Evolutionary conservation across 805 yeast genomes (phyloP).

Genomic region (Grigorovia jiainica): DNA sequence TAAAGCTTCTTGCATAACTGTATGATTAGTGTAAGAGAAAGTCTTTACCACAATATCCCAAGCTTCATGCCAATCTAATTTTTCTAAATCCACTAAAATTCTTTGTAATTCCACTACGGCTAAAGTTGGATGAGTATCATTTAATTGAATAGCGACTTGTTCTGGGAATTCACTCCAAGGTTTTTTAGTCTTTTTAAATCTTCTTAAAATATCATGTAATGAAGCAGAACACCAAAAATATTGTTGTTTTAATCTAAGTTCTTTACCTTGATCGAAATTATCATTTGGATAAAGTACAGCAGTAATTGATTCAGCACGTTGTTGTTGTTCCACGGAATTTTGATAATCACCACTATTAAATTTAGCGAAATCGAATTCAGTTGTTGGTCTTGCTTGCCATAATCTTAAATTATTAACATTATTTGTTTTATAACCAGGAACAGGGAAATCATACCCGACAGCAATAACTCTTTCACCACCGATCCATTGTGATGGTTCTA

Average conservation of each 20-base stretch:
- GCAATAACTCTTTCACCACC: constrained; percentile 89
- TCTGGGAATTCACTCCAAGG: constrained; percentile 81
- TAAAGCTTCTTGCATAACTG: constrained; percentile 89
- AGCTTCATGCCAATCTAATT: constrained; percentile 71
- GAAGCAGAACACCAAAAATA: constrained; percentile 97
- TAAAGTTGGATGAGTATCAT: constrained; percentile 90
- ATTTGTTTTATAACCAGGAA: constrained; percentile 77
- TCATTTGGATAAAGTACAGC: constrained; percentile 92
- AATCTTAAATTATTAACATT: constrained; percentile 83
- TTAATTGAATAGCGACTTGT: constrained; percentile 82
- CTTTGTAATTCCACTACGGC: constrained; percentile 87
- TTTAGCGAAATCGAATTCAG: constrained; percentile 84
- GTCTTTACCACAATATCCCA: constrained; percentile 76
- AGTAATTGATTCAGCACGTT: constrained; percentile 83
- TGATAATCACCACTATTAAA: constrained; percentile 87
- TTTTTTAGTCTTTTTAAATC: constrained; percentile 69
- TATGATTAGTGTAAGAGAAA: constrained; percentile 89
- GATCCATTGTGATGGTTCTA: constrained; percentile 60
- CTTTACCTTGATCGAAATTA: constrained; percentile 85
- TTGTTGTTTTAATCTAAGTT: constrained; percentile 86
- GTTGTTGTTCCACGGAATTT: constrained; percentile 75
- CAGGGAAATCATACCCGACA: constrained; percentile 83
- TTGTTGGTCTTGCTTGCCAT: constrained; percentile 85
- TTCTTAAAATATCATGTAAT: constrained; percentile 78
- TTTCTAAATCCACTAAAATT: constrained; percentile 75